Evolutionary conservation across 768 basidiomycete genomes (phyloP).

Genomic region (Kwoniella bestiolae): DNA sequence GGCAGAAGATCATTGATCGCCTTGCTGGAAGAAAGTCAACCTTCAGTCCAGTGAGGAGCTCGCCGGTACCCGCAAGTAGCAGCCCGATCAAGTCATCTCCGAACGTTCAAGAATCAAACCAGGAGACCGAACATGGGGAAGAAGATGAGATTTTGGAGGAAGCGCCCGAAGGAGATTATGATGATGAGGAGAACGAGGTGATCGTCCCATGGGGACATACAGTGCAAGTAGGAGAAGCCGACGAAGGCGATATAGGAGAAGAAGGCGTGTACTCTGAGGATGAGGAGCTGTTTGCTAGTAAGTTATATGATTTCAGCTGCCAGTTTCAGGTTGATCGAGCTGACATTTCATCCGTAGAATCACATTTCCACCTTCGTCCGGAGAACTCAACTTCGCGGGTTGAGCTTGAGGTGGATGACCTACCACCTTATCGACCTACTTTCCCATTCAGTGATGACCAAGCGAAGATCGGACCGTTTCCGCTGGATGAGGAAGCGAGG

Average conservation of each 20-base stretch:
- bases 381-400: background rate
- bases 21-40: slow-evolving; percentile 3
- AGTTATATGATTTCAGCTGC: background rate
- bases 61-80: background rate
- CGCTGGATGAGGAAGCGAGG: slow-evolving; percentile 30
- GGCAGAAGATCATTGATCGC: slow-evolving; percentile 12
- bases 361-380: background rate
- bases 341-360: background rate
- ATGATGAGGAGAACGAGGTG: slow-evolving; percentile 27
- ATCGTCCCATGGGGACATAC: slow-evolving; percentile 19
- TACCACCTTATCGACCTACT: slow-evolving; percentile 27
- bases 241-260: slow-evolving; percentile 13
- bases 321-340: background rate
- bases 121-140: background rate
- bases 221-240: background rate
- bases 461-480: slow-evolving; percentile 26
- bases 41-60: background rate
- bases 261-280: slow-evolving; percentile 44
- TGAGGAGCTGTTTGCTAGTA: slow-evolving; percentile 20
- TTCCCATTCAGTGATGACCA: slow-evolving; percentile 34
- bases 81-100: background rate
- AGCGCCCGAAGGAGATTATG: slow-evolving; percentile 23
- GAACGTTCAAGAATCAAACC: background rate
- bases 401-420: slow-evolving; percentile 12
- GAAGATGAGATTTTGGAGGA: slow-evolving; percentile 22